Evolutionary conservation across 2,329 filamentous ascomycete species (phyloP), one percentile per base, ranked within the genome.

Genomic region (Trichoderma koningii): DNA sequence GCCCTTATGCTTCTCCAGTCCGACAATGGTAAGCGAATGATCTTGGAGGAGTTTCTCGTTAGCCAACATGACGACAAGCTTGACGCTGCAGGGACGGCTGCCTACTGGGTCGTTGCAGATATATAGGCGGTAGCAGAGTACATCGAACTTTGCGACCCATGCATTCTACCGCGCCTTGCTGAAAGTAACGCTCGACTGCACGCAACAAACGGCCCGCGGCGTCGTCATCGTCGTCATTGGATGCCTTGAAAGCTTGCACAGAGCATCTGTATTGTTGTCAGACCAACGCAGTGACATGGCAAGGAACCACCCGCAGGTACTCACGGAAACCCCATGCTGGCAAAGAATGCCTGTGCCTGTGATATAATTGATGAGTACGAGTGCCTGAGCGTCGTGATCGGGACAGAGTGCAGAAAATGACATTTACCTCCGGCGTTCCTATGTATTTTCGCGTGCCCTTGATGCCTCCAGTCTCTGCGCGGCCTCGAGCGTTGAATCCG

Each of bases 381-480:
- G 44, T 7, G 42, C 19, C 21, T 55, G 55, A 26, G 28, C 30
- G 52, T 7, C 19, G 14, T 19, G 7, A 9, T 19, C 21, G 14
- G n/a, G 23, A 7, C 1, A 41, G 12, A 26, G 6, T 14, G 15
- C 23, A 19, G 15, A 28, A 34, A n/a, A 15, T 10, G 3, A 1
- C 28, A 34, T 74, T 69, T 80, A 91, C 91, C 81, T 98, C 94
- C 9, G 92, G 88, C 1, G 94, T 97, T 17, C 94, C 94, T 70
- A 98, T 98, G 73, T 95, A 98, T 76, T 97, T 98, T 66, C 95
- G 86, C 0, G 93, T 97, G n/a, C 89, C 89, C 68, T 82, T 86
- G 68, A 98, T 90, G 1, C 93, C 92, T 2, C 94, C 94, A 0
- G 93, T 97, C 76, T 98, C 92, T 2, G 86, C 73, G 41, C 91